A percentile compares a stretch with the other conserved stretches of the same genome.
Evolutionary conservation across 1,284 basidiomycete genomes (phyloP).

Genomic region (Ceratobasidium sp.): DNA sequence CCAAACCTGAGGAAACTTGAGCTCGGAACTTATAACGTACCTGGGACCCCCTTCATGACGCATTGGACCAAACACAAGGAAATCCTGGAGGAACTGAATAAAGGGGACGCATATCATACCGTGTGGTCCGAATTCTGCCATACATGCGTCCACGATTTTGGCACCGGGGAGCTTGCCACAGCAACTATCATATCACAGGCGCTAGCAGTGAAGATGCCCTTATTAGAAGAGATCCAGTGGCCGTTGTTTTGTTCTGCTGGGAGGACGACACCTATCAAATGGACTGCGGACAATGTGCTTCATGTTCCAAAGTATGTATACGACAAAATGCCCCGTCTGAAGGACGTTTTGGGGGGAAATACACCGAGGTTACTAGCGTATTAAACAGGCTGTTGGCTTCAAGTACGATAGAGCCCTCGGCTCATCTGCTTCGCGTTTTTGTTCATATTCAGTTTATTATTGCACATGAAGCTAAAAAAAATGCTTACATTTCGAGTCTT

Average conservation of each 20-base stretch:
- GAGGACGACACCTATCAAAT: neutral
- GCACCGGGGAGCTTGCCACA: neutral
- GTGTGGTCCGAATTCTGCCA: neutral
- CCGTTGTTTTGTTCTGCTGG: slow-evolving; percentile 4
- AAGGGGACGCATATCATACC: neutral
- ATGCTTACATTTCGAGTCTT: too few relatives aligned
- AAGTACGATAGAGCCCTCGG: too few relatives aligned
- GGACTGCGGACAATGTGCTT: neutral
- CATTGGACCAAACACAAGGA: neutral
- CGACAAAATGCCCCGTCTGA: neutral
- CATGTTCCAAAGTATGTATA: neutral
- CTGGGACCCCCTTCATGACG: neutral
- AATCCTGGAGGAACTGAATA: too few relatives aligned
- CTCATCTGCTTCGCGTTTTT: too few relatives aligned
- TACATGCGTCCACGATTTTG: neutral
- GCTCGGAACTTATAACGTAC: neutral
- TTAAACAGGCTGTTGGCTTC: too few relatives aligned
- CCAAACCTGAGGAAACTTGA: neutral
- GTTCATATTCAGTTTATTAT: too few relatives aligned
- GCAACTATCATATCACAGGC: neutral
- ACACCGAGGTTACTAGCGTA: neutral
- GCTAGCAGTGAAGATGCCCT: neutral
- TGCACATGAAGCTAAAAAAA: too few relatives aligned
- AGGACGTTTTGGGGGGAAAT: neutral
- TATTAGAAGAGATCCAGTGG: neutral